These are phyloP conservation scores for Penicillium odoratum DNA, from an alignment of 495 filamentous ascomycete species.

Conservation along the genomic window DNA sequence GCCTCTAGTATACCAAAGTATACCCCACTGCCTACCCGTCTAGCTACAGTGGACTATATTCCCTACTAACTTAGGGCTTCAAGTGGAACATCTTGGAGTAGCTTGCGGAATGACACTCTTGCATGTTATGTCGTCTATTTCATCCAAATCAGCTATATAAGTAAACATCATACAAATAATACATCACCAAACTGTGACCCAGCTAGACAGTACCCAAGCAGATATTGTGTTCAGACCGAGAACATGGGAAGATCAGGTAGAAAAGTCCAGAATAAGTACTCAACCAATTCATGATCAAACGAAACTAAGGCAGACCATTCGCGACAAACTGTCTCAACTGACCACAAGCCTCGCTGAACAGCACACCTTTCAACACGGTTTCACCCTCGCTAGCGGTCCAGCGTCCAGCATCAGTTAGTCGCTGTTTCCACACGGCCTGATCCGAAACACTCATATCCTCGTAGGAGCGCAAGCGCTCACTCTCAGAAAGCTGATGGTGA, in stretches of 20 bases:
- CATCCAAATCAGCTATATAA: neutral
- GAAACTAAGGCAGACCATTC: neutral
- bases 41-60: too few relatives aligned
- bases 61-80: too few relatives aligned
- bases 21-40: too few relatives aligned
- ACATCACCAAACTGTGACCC: neutral
- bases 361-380: slow-evolving; percentile 67
- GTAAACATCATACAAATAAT: neutral
- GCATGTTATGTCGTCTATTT: neutral
- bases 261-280: neutral
- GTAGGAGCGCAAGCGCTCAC: slow-evolving; percentile 58
- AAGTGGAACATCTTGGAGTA: too few relatives aligned
- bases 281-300: too few relatives aligned
- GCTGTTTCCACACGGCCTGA: slow-evolving; percentile 65
- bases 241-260: neutral
- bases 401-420: slow-evolving; percentile 66
- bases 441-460: slow-evolving; percentile 61
- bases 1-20: too few relatives aligned
- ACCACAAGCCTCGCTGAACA: slow-evolving; percentile 70
- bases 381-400: slow-evolving; percentile 74
- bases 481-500: slow-evolving; percentile 12
- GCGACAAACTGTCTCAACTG: slow-evolving; percentile 51
- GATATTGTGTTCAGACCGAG: neutral
- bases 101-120: too few relatives aligned
- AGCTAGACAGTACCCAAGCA: neutral